Base-by-base conservation (phyloP, 2,329 filamentous ascomycete species). In the Penicillium sp. region DNA sequence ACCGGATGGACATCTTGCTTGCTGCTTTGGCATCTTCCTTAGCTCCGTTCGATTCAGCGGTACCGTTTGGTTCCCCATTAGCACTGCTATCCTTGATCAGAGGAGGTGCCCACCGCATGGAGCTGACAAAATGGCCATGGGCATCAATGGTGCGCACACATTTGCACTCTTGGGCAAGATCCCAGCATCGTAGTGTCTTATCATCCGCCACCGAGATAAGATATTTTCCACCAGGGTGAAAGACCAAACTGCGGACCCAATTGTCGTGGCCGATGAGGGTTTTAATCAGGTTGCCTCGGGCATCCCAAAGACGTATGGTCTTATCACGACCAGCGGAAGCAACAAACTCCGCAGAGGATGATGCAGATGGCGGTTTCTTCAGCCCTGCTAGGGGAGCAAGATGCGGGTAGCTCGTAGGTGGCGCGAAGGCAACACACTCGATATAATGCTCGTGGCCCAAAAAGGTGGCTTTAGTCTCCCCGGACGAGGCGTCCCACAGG, bases 141-240 rank as follows among this genome's bases (percentile, higher is more conserved):
- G 81, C 82, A 25, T 77, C 75, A 11, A 97, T 71, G 1, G 81
- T 83, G 66, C 91, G 91, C 52, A 95, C 88, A 56, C 88, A 91
- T 58, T 89, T 90, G 28, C 87, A 87, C 63, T 94, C 89, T 62
- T 97, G 91, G 17, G 79, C 78, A 17, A 97, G 72, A 69, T 97
- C 91, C 91, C 91, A 97, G 71, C 90, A 96, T 39, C 90, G 78
- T 44, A 97, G 75, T 4, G 87, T 90, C 71, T 93, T 94, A 70
- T 97, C 91, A 62, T 97, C 91, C 11, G 84, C 79, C 14, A 86
- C 87, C 5, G 84, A 90, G 4, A 97, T 70, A 1, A 97, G 76
- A 58, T 93, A 96, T 66, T 91, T 94, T 29, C 91, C 91, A 7
- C 87, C 86, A 0, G 91, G 91, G 57, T 96, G 91, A 64, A 95